Evolutionary conservation across 169 alveolate species (phyloP).

Genomic region (Plasmodium gaboni): DNA sequence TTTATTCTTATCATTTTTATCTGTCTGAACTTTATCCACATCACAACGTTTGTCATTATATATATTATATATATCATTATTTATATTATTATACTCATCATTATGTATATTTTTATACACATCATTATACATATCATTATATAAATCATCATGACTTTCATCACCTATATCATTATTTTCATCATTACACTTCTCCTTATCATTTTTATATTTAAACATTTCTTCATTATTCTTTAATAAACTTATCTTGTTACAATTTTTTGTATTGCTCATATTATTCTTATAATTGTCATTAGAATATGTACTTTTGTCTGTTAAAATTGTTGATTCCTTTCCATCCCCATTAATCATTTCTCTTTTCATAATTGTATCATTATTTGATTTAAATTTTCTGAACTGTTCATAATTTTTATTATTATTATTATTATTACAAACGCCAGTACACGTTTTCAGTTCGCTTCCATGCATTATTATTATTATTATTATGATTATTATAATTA

Average conservation of each 20-base stretch:
- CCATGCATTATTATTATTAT: neutral
- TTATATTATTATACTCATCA: neutral
- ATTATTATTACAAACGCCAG: neutral
- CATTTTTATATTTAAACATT: neutral
- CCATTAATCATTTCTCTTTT: too few species aligned
- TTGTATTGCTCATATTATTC: too few species aligned
- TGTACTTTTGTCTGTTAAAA: too few species aligned
- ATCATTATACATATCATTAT: neutral
- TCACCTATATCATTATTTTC: neutral
- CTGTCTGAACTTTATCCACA: neutral
- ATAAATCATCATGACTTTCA: neutral
- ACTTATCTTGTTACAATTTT: too few species aligned
- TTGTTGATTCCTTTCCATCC: too few species aligned
- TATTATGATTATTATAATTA: neutral
- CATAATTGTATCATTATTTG: neutral
- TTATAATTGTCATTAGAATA: too few species aligned
- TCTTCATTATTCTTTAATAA: too few species aligned
- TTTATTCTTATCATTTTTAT: constrained; percentile 1
- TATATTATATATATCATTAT: neutral
- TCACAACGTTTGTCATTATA: neutral
- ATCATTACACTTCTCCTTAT: neutral
- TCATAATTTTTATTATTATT: constrained; percentile 2
- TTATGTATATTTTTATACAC: neutral
- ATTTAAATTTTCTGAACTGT: neutral
- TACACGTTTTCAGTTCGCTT: neutral